These are phyloP conservation scores for Aspergillus bridgeri DNA, from an alignment of 495 filamentous ascomycete genomes.

Conservation along the genomic window DNA sequence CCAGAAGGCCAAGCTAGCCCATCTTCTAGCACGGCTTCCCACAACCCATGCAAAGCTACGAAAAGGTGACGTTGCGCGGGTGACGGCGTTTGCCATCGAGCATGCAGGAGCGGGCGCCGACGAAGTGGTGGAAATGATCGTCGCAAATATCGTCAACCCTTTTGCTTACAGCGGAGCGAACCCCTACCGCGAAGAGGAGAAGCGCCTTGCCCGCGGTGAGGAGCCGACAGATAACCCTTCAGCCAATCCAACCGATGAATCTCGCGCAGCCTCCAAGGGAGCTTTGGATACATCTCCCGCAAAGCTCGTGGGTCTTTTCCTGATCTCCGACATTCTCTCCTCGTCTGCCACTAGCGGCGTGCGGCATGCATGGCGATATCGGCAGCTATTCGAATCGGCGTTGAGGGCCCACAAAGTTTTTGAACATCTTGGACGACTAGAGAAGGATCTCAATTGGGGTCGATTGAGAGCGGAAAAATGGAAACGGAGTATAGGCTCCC, in stretches of 20 bases:
- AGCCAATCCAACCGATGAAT: conserved; percentile 27
- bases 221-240: conserved; percentile 34
- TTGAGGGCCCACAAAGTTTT: conserved; percentile 71
- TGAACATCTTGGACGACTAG: conserved; percentile 73
- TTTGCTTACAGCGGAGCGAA: conserved; percentile 62
- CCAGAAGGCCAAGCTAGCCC: conserved; percentile 76
- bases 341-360: conserved; percentile 80
- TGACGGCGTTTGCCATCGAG: conserved; percentile 86
- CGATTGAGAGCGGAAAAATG: conserved; percentile 84
- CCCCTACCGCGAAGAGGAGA: conserved; percentile 46
- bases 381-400: conserved; percentile 76
- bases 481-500: conserved; percentile 70
- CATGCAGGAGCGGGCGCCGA: conserved; percentile 77
- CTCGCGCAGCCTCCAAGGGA: conserved; percentile 30
- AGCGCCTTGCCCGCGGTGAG: conserved; percentile 29
- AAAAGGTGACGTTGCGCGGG: conserved; percentile 80
- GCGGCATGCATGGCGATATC: conserved; percentile 86
- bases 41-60: conserved; percentile 70
- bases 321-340: conserved; percentile 85
- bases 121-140: conserved; percentile 85
- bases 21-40: conserved; percentile 76
- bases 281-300: conserved; percentile 65
- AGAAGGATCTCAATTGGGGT: conserved; percentile 77
- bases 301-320: conserved; percentile 77
- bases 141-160: conserved; percentile 73